Evolutionary conservation across 2,329 filamentous ascomycete genomes (phyloP).

Genomic region (Stemphylium lycopersici): DNA sequence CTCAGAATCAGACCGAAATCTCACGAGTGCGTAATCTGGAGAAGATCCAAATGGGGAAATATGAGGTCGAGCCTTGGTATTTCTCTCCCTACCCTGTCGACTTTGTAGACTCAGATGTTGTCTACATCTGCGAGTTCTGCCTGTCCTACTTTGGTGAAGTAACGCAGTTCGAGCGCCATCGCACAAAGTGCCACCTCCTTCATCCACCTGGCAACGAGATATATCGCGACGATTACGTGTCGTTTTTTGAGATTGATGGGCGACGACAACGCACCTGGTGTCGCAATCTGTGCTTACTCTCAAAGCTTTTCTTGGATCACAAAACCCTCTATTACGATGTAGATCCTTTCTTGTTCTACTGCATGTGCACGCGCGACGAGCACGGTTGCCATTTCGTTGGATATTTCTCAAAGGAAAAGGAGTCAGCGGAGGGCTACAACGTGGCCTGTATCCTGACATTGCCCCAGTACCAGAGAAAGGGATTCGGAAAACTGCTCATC

Average conservation of each 20-base stretch:
- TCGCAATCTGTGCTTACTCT: conserved; percentile 90
- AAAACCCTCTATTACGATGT: conserved; percentile 99
- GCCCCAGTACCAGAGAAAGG: conserved; percentile 94
- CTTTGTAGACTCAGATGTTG: conserved; percentile 85
- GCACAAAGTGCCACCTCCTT: conserved; percentile 85
- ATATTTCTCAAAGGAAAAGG: conserved; percentile 99
- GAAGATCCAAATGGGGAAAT: conserved; percentile 90
- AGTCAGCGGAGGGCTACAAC: conserved; percentile 95
- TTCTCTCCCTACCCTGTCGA: conserved; percentile 95
- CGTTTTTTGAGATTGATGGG: conserved; percentile 97
- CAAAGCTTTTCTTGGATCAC: conserved; percentile 95
- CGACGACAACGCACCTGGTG: conserved; percentile 94
- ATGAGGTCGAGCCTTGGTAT: conserved; percentile 96
- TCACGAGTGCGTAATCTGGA: conserved; percentile 94
- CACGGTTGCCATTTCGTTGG: conserved; percentile 92
- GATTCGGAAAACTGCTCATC: conserved; percentile 90
- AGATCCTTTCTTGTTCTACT: conserved; percentile 98
- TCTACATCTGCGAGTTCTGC: conserved; percentile 98
- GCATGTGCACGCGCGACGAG: conserved; percentile 89
- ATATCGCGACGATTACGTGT: conserved; percentile 91
- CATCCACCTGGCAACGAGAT: conserved; percentile 98
- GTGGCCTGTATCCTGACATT: conserved; percentile 96
- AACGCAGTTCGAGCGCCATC: conserved; percentile 83
- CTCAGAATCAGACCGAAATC: conserved; percentile 96
- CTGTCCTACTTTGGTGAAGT: conserved; percentile 86